Evolutionary conservation across 768 basidiomycete species (phyloP), one percentile per base, ranked within the genome.

Genomic region (Phlebiopsis flavidoalba): DNA sequence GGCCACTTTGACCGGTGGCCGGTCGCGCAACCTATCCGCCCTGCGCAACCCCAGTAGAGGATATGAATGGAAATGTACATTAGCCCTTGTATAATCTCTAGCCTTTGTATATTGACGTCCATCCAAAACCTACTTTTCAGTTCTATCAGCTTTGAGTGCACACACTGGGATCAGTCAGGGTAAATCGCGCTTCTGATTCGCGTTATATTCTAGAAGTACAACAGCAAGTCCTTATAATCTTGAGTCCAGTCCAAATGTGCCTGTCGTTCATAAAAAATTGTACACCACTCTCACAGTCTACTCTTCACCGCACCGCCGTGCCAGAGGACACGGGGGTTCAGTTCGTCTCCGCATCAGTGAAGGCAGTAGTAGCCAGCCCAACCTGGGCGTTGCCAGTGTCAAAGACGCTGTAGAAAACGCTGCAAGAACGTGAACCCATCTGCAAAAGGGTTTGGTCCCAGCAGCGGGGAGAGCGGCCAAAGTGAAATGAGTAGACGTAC

Each of bases 391-490:
- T 73, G 48, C 66, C 67, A 2, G 72, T 70, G 64, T 75, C 74
- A 63, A 66, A 75, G 37, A 72, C 70, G 58, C 76, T 79, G 70
- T 87, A 86, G 78, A 82, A n/a, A 87, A 17, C 84, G 80, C 65
- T 87, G 82, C 62, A 86, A 68, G 77, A 81, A 86, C 7, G 69
- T 77, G 58, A 82, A 84, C 3, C 84, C 83, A 60, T 83, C 83
- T 83, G 65, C 37, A 17, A 5, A 15, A 31, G 22, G n/a, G 2
- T 11, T 8, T 17, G 24, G 33, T 55, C n/a, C n/a, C 36, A 55
- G 54, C 43, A 22, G 19, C 8, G 8, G 14, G 14, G 21, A 15
- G 2, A 55, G n/a, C 37, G 22, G n/a, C 11, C 19, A 5, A 8
- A n/a, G 24, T 12, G 10, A 21, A 35, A 50, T 7, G 19, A 15